phyloP scores from a whole-genome alignment of 495 filamentous ascomycete species.

The Parathielavia appendiculata region DNA sequence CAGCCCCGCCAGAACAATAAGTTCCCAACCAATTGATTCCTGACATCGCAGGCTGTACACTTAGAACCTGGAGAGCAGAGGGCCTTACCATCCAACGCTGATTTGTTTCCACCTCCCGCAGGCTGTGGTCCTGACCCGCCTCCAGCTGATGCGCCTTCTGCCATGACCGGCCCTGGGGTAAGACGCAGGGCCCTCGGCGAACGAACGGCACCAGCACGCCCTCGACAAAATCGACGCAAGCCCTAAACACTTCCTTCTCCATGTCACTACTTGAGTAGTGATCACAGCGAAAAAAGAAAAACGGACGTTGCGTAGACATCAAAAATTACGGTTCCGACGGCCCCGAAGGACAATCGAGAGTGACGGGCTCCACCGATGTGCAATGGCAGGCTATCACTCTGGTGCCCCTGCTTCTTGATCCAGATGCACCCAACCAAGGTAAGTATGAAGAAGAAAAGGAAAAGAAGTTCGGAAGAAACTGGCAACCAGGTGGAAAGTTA shows the following conservation, averaged over 20 bases:
- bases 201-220: no score
- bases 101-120: no score
- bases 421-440: conserved; percentile 23
- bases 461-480: conserved; percentile 16
- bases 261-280: conserved; percentile 23
- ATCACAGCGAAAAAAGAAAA: conserved; percentile 35
- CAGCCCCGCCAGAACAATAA: no score
- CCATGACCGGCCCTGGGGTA: no score
- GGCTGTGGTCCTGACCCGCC: no score
- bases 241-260: conserved; percentile 26
- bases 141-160: no score
- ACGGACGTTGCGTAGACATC: conserved; percentile 18
- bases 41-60: no score
- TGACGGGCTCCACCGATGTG: conserved; percentile 32
- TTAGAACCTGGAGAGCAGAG: no score
- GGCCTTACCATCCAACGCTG: no score
- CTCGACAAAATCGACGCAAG: no score
- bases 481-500: neutral
- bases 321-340: conserved; percentile 40
- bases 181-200: no score
- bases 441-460: conserved; percentile 30
- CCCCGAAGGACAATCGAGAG: conserved; percentile 38
- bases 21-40: no score
- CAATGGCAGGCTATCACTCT: conserved; percentile 35
- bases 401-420: conserved; percentile 23